Conservation (phyloP, 768 basidiomycete genomes). For the Wakefieldia striispora region DNA sequence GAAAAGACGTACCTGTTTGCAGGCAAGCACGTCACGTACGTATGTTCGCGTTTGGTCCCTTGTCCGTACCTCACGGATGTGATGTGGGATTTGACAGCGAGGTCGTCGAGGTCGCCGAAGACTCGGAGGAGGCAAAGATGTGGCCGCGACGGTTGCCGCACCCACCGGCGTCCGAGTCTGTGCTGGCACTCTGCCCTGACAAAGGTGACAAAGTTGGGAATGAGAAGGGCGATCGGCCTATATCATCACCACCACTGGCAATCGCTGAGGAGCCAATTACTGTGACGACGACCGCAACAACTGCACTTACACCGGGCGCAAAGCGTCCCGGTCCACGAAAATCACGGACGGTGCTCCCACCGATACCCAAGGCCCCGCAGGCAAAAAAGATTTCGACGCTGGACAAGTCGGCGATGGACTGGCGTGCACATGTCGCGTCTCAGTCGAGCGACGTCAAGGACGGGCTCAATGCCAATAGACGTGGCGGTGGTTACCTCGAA, state of each 20-base stretch:
- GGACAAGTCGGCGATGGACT: conserved; percentile 87
- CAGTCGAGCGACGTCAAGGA: conserved; percentile 50
- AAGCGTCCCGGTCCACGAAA: conserved; percentile 67
- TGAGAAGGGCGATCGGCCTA: not conserved
- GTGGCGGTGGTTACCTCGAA: conserved; percentile 78
- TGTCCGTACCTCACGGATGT: not conserved
- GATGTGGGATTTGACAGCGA: conserved; percentile 45
- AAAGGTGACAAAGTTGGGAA: not conserved
- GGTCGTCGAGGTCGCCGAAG: conserved; percentile 67
- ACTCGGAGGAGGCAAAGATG: conserved; percentile 70
- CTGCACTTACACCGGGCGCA: not conserved
- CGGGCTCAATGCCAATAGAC: conserved; percentile 69
- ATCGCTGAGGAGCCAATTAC: not conserved
- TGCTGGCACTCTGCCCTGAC: conserved; percentile 5
- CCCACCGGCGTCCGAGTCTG: conserved; percentile 1
- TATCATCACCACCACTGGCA: not conserved
- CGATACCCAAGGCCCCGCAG: conserved; percentile 53
- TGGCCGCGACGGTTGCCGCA: conserved; percentile 57
- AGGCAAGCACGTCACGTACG: conserved; percentile 72
- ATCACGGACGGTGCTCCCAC: conserved; percentile 53
- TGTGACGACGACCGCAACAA: not conserved
- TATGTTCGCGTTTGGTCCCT: conserved; percentile 6
- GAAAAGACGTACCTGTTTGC: conserved; percentile 72
- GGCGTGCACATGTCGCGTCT: conserved; percentile 62
- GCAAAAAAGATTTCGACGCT: conserved; percentile 79